These are phyloP conservation scores for Aspergillus thermomutatus DNA, from an alignment of 2,329 filamentous ascomycete species.

Conservation along the genomic window DNA sequence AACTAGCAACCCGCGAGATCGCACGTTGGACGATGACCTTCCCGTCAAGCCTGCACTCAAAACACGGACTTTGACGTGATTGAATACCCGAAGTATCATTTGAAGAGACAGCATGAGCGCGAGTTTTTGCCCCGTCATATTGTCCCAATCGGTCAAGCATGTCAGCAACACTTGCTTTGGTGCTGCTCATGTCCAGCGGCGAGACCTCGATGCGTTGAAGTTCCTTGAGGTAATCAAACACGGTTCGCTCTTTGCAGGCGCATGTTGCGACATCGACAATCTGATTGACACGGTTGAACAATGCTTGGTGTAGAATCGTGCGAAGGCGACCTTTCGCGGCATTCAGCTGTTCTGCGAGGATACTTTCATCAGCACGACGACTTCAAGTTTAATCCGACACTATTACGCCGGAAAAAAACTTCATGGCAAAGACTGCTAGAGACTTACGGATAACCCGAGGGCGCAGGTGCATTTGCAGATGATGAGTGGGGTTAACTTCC, in stretches of 20 bases:
- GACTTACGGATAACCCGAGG: conserved; percentile 3
- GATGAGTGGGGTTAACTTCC: conserved; percentile 3
- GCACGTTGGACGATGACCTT: background rate
- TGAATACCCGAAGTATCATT: no score
- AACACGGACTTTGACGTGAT: no score
- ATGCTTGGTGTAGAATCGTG: background rate
- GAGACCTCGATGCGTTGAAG: background rate
- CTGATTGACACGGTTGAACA: background rate
- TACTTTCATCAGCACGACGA: no score
- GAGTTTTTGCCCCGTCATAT: background rate
- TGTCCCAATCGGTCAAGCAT: background rate
- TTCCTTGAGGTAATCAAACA: background rate
- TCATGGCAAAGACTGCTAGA: background rate
- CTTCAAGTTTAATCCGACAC: no score
- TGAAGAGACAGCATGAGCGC: background rate
- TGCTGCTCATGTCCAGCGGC: conserved; percentile 1
- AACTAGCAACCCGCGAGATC: background rate
- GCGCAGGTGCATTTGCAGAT: background rate
- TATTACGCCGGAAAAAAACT: no score
- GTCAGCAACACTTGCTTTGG: background rate
- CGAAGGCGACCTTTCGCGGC: conserved; percentile 3
- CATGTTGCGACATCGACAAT: background rate
- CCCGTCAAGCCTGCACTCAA: background rate
- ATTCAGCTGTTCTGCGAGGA: conserved; percentile 3
- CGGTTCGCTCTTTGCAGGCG: background rate